These are phyloP conservation scores for Podospora sp. DNA, from an alignment of 495 filamentous ascomycete species.

Conservation along the genomic window DNA sequence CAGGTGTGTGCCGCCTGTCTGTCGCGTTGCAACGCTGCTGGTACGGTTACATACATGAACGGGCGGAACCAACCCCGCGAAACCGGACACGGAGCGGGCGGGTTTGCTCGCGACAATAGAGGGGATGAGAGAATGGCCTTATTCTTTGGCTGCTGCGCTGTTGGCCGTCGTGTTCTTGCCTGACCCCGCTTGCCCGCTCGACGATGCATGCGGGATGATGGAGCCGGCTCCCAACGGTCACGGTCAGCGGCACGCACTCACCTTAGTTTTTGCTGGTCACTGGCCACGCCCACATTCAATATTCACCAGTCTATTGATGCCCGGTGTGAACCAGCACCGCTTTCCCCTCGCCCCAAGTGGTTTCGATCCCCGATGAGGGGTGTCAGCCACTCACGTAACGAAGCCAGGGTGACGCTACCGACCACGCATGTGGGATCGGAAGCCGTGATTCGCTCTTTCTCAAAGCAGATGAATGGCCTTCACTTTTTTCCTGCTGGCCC, in stretches of 20 bases:
- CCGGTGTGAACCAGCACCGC: neutral
- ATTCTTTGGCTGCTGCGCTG: neutral
- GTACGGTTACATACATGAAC: constrained; percentile 22
- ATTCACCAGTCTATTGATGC: neutral
- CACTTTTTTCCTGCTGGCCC: neutral
- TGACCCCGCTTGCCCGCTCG: neutral
- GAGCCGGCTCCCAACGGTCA: neutral
- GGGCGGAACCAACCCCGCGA: constrained; percentile 17
- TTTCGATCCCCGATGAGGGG: neutral
- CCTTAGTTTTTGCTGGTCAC: neutral
- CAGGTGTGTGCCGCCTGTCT: neutral
- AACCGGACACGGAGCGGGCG: constrained; percentile 11
- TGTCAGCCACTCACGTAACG: neutral
- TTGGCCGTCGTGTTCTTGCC: neutral
- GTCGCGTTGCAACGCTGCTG: neutral
- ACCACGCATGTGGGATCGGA: neutral
- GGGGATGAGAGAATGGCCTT: neutral
- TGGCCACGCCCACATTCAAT: neutral
- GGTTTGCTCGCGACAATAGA: neutral
- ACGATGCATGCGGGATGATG: neutral
- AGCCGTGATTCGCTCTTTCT: neutral
- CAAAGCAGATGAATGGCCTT: neutral
- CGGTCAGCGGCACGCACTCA: neutral
- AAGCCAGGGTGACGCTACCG: neutral
- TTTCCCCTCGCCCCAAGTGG: neutral